These are phyloP conservation scores for Naumovozyma baii DNA, from an alignment of 805 yeast species.

Conservation along the genomic window DNA sequence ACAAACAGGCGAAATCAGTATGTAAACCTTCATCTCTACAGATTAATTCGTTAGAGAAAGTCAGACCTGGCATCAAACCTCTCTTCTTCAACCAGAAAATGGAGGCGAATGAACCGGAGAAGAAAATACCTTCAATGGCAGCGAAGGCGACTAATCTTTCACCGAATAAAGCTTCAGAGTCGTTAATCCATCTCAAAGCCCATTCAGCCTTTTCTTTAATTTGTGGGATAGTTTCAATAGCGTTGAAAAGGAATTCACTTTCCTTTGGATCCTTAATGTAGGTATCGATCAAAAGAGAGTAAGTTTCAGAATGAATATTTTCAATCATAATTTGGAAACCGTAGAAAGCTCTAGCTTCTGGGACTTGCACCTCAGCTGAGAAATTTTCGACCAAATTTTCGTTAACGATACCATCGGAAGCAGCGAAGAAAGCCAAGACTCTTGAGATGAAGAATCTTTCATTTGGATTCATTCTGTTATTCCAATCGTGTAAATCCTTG, in stretches of 20 bases:
- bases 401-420: conserved; percentile 96
- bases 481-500: conserved; percentile 91
- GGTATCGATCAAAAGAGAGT: conserved; percentile 87
- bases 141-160: conserved; percentile 97
- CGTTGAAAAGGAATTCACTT: conserved; percentile 82
- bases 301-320: conserved; percentile 96
- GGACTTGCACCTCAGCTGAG: conserved; percentile 91
- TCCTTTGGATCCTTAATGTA: conserved; percentile 95
- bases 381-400: conserved; percentile 96
- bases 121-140: conserved; percentile 97
- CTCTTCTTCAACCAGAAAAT: conserved; percentile 98
- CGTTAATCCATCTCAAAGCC: conserved; percentile 96
- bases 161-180: conserved; percentile 77
- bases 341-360: conserved; percentile 97
- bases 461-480: conserved; percentile 73
- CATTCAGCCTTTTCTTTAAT: conserved; percentile 96
- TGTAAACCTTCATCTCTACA: conserved; percentile 98
- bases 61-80: conserved; percentile 97
- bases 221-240: conserved; percentile 92
- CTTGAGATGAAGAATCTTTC: conserved; percentile 89
- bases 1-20: conserved; percentile 94
- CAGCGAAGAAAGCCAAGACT: conserved; percentile 95
- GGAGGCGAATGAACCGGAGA: conserved; percentile 96
- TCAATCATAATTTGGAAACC: conserved; percentile 99
- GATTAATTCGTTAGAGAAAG: conserved; percentile 94